Conservation (phyloP, 345 rosid genomes). For the Brassica cretica region DNA sequence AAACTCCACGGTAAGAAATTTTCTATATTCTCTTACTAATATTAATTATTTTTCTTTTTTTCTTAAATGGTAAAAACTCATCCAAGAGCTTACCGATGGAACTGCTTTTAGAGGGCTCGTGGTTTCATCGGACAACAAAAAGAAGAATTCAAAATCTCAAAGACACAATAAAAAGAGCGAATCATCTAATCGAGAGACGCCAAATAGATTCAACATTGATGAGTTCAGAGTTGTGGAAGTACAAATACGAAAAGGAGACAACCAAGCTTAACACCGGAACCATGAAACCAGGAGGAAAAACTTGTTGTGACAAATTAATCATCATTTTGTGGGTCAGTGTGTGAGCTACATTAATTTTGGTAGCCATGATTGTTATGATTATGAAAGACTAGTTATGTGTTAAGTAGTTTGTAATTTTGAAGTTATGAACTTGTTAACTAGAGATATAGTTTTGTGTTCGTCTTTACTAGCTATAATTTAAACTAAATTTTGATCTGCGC, state of each 20-base stretch:
- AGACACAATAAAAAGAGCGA: too few species aligned
- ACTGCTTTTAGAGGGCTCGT: too few species aligned
- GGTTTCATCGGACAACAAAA: background rate
- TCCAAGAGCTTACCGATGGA: too few species aligned
- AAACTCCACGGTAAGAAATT: too few species aligned
- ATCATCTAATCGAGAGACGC: background rate
- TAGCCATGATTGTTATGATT: background rate
- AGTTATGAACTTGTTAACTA: background rate
- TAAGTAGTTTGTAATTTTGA: background rate
- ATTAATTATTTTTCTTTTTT: too few species aligned
- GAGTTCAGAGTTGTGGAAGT: background rate
- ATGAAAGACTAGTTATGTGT: background rate
- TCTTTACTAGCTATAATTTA: background rate
- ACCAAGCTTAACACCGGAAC: background rate
- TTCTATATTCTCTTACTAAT: too few species aligned
- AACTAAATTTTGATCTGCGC: too few species aligned
- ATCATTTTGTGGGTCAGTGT: background rate
- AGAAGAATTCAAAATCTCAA: too few species aligned
- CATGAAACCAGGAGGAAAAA: background rate
- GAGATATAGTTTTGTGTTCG: background rate
- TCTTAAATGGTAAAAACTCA: too few species aligned
- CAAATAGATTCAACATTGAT: background rate
- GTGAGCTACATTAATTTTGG: background rate
- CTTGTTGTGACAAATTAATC: background rate
- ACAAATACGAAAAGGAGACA: background rate